Base-by-base conservation (phyloP, 805 yeast species). In the Wickerhamomyces ciferrii region DNA sequence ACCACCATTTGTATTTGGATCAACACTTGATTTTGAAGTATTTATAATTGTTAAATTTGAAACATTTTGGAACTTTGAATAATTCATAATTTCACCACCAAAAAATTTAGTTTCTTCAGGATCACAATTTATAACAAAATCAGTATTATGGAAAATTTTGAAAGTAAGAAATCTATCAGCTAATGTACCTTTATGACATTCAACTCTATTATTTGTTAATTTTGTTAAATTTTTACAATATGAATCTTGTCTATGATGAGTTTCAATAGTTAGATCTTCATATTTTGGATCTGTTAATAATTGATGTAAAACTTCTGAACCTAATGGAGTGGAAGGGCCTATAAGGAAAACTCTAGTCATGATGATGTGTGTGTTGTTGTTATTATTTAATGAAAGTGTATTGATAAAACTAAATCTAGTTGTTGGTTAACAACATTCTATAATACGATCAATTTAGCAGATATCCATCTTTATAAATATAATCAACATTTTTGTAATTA, bases 291-390 rank as follows among this genome's bases (percentile, higher is more conserved):
- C 10, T 4, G 39, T 17, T 21, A 37, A 21, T 17, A 65, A 42
- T 43, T 58, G 53, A 50, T 56, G 50, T 13, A 65, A 48, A 9
- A 61, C 55, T 43, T 61, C 55, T 9, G 66, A 67, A 4, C 67
- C 69, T 37, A 63, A 60, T 48, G 55, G 63, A n/a, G 68, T 68
- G 4, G 67, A 63, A n/a, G 67, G 67, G n/a, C 70, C 69, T 37
- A 37, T 18, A 35, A 18, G 18, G 11, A 11, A 35, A 9, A 13
- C 4, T 8, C 13, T 35, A 18, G 38, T 15, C 23, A 35, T 15
- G 35, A 31, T 25, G n/a, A n/a, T n/a, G n/a, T n/a, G n/a, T n/a
- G n/a, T 27, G 14, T 32, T 15, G 32, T 29, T 15, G 35, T 15
- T 17, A 15, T 32, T 15, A 15, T 14, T 27, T 27, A 6, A 15